Base-by-base conservation (phyloP, 108 stramenopile genomes). In the Schizochytrium sp. region DNA sequence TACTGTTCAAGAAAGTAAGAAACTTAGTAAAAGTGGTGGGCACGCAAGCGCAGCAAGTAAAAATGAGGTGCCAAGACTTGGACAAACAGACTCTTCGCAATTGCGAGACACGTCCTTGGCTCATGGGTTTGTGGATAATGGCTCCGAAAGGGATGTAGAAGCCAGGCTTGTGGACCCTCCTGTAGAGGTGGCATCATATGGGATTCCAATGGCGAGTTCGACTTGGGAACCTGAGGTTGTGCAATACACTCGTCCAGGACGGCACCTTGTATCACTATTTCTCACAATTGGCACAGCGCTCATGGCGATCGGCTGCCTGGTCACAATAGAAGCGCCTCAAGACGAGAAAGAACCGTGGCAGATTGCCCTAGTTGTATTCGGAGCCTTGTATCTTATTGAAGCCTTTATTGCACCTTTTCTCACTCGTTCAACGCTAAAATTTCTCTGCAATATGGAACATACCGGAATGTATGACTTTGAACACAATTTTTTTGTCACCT, bases 361-460 rank as follows among this genome's bases (percentile, higher is more conserved):
- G 12, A 4, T 69, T 3, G 64, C 57, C 57, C 17, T 58, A 10
- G 10, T 17, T 10, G 57, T 58, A 10, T 58, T 58, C 17, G 17
- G 10, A 0, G 57, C 17, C 57, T 58, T 58, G 57, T 58, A 58
- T 17, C 57, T 58, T 10, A 17, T 58, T 10, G 57, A 58, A 17
- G 57, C 57, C 17, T 17, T 58, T 17, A 58, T 58, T 58, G 57
- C 57, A 10, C 57, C 57, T 17, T 58, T 58, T 58, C 17, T 10
- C 57, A 58, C 57, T 10, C 57, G 17, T 17, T 58, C 57, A 15
- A 58, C 57, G 57, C 57, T 58, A 10, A 58, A 58, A 17, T 58
- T 58, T 17, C 17, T 58, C 13, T 69, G 12, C 19, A 69, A 69
- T 44, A 69, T 69, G 64, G 64, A 69, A 44, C 64, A 69, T 44